These are phyloP conservation scores for Candida khao-thaluensis DNA, from an alignment of 805 yeast species.

Conservation along the genomic window DNA sequence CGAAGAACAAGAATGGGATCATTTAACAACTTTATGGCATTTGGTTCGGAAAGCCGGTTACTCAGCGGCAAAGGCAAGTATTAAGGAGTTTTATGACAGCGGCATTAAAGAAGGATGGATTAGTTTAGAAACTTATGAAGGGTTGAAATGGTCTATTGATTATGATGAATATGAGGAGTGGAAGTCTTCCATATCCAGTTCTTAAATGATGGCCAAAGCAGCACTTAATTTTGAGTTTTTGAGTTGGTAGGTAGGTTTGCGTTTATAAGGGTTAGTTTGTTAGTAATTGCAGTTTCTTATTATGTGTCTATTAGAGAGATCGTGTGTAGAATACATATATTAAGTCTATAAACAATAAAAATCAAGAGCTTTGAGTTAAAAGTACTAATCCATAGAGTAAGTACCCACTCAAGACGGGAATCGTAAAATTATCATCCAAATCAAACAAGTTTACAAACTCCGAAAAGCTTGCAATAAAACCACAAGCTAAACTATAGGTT, in stretches of 20 bases:
- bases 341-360: background rate
- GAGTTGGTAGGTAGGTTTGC: too few relatives aligned
- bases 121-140: constrained; percentile 34
- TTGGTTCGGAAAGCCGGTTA: constrained; percentile 73
- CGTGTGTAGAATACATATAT: too few relatives aligned
- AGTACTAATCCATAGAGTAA: constrained; percentile 53
- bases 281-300: too few relatives aligned
- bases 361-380: background rate
- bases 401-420: constrained; percentile 80
- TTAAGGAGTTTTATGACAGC: constrained; percentile 24
- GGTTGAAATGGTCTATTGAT: constrained; percentile 27
- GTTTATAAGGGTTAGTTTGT: too few relatives aligned
- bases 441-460: constrained; percentile 78
- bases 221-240: too few relatives aligned
- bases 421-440: constrained; percentile 91
- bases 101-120: constrained; percentile 36
- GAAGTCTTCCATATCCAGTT: background rate
- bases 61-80: constrained; percentile 15
- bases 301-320: too few relatives aligned
- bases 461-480: constrained; percentile 79
- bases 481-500: constrained; percentile 59
- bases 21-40: constrained; percentile 65
- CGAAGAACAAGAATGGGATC: constrained; percentile 79
- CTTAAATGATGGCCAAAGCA: background rate
- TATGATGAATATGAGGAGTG: constrained; percentile 25